Base-by-base conservation (phyloP, 768 basidiomycete genomes). In the Brasilioporus rufonigricans region DNA sequence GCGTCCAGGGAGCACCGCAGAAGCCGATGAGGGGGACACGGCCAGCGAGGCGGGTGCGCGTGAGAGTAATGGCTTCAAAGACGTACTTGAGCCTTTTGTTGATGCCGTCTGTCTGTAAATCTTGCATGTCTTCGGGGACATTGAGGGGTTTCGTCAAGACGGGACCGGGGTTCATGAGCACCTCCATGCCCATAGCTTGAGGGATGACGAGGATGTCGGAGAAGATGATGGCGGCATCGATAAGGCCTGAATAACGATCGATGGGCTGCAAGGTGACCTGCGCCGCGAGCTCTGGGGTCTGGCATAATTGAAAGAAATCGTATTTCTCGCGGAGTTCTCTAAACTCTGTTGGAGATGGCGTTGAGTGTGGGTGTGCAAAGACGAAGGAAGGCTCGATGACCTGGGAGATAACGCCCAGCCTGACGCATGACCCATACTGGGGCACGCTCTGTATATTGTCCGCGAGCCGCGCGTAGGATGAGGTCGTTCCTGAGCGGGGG, bases 361-460 rank as follows among this genome's bases (percentile, higher is more conserved):
- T 46, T 60, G 53, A 51, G 48, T 1, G 41, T 14, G 23, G 13
- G 29, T 6, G 24, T 11, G 11, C 5, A n/a, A n/a, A n/a, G 26
- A 14, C 2, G n/a, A 11, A 19, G 26, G 36, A 29, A n/a, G 11
- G 3, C 14, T 9, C 2, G 68, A 73, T 67, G 64, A 90, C 91
- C 95, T 72, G 95, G 95, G 44, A 98, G 83, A 74, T 96, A 95
- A 49, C 95, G 84, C 46, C 95, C 95, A 23, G 95, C 95, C 70
- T 98, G 95, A 33, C 95, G 84, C 95, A 98, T 98, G 47, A 96
- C 89, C 95, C 95, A 98, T 53, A 94, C 93, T n/a, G 95, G 94
- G 8, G 94, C 93, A 52, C 90, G 84, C 65, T 93, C 91, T 0
- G 91, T 94, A 69, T 80, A 77, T 72, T 96, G 88, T 83, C 93